Conservation (phyloP, 106 monocot species). For the Acorus calamus region DNA sequence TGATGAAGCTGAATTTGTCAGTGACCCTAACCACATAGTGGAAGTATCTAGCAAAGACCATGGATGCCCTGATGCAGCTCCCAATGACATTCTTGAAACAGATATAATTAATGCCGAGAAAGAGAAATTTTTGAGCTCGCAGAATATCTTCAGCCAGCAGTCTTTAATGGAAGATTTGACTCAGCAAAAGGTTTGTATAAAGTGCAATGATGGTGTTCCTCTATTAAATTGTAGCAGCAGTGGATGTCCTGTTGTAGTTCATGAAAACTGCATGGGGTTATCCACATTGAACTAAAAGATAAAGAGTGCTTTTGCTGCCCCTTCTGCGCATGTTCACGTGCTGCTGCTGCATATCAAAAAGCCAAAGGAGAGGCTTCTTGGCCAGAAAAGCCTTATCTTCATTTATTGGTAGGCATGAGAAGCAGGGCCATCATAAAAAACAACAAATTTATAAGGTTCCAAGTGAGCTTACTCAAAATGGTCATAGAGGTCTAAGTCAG, state of each 20-base stretch:
- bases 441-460: neutral
- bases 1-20: neutral
- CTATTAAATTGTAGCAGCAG: slow-evolving; percentile 35
- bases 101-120: slow-evolving; percentile 9
- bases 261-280: slow-evolving; percentile 36
- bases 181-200: slow-evolving; percentile 26
- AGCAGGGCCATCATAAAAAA: neutral
- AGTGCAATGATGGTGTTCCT: slow-evolving; percentile 39
- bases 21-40: neutral
- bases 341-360: slow-evolving; percentile 24
- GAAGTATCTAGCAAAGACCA: slow-evolving; percentile 14
- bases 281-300: slow-evolving; percentile 12
- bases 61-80: slow-evolving; percentile 8
- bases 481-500: no score
- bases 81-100: neutral
- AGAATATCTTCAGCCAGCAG: slow-evolving; percentile 3
- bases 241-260: slow-evolving; percentile 39
- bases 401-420: slow-evolving; percentile 17
- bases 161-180: slow-evolving; percentile 9
- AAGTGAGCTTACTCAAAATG: neutral
- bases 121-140: slow-evolving; percentile 9
- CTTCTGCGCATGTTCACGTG: slow-evolving; percentile 39
- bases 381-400: slow-evolving; percentile 25
- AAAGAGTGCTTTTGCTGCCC: slow-evolving; percentile 40
- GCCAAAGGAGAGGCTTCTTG: slow-evolving; percentile 17